Evolutionary conservation across 257 asterid genomes (phyloP).

Genomic region (Haberlea rhodopensis): DNA sequence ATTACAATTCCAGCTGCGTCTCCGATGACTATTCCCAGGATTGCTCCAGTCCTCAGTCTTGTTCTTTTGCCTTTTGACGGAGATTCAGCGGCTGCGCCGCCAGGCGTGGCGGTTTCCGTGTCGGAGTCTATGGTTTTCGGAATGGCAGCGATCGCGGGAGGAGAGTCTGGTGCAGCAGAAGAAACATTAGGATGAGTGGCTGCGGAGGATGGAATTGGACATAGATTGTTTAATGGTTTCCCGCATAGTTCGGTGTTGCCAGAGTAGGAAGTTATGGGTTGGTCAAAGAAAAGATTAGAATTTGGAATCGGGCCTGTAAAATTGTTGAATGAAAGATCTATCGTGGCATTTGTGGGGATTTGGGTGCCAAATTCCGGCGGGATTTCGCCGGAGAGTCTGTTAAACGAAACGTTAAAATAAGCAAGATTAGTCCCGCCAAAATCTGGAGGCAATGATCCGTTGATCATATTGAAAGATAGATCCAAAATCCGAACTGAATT

Average conservation of each 20-base stretch:
- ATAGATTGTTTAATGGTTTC: conserved; percentile 42
- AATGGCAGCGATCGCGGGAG: conserved; percentile 90
- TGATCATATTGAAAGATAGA: conserved; percentile 81
- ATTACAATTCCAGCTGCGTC: conserved; percentile 61
- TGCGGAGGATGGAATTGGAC: conserved; percentile 60
- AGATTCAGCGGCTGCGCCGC: not conserved
- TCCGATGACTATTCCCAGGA: conserved; percentile 71
- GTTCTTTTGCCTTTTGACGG: conserved; percentile 5
- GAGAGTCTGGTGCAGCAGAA: conserved; percentile 48
- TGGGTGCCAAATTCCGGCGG: conserved; percentile 48
- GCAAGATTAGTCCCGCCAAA: conserved; percentile 53
- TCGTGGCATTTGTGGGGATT: conserved; percentile 50
- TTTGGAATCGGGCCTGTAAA: conserved; percentile 28
- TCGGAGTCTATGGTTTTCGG: conserved; percentile 40
- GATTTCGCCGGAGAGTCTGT: conserved; percentile 69
- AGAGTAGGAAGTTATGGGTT: conserved; percentile 38
- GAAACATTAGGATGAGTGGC: conserved; percentile 40
- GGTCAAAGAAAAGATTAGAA: conserved; percentile 42
- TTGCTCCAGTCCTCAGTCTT: conserved; percentile 53
- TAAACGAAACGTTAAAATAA: conserved; percentile 63
- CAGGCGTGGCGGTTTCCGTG: conserved; percentile 34
- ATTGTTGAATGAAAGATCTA: conserved; percentile 67
- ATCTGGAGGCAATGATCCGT: conserved; percentile 63
- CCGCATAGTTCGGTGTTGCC: conserved; percentile 78
- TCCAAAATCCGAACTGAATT: conserved; percentile 51